Base-by-base conservation (phyloP, 1,284 basidiomycete species). In the Xerocomus amazonicus region DNA sequence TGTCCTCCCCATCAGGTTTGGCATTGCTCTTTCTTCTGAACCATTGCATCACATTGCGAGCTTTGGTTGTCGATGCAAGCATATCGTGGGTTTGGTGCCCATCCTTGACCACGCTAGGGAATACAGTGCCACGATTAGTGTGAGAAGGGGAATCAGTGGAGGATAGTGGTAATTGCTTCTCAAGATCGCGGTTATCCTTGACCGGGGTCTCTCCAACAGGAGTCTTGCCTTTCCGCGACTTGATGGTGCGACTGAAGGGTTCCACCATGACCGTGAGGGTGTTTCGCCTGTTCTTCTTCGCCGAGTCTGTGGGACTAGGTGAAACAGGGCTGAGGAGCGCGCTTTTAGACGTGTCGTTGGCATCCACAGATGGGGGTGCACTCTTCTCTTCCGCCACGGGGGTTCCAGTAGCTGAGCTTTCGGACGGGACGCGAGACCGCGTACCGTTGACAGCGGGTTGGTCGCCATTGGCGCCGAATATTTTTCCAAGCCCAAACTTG, bases 231-330 rank as follows among this genome's bases (percentile, higher is more conserved):
- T 71, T 71, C 44, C 77, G 74, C 26, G 72, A 73, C 65, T 81
- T 79, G 55, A 84, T 80, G 4, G 73, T 75, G 45, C 79, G 76
- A 52, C 74, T 79, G 57, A 90, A 72, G 6, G 87, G 87, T 58
- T 90, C 87, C 4, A 90, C 86, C 79, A 92, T 88, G 41, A 91
- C 80, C 0, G 86, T 90, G 48, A 92, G 73, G 1, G 90, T 92
- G 67, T 89, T 91, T 55, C 88, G 72, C 61, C 85, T 75, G 63
- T 71, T 74, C 73, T 84, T 83, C 76, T 79, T 81, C 55, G 53
- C 55, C 7, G 69, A 56, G 45, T 66, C 71, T 13, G 61, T 55
- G 4, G 61, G 53, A 38, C 56, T 64, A 35, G 52, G 13, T 9
- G 64, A 52, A 10, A 51, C 59, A 45, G 73, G 72, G 51, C 69